These are phyloP conservation scores for Talaromyces sp. DNA, from an alignment of 2,329 filamentous ascomycete genomes.

Conservation along the genomic window DNA sequence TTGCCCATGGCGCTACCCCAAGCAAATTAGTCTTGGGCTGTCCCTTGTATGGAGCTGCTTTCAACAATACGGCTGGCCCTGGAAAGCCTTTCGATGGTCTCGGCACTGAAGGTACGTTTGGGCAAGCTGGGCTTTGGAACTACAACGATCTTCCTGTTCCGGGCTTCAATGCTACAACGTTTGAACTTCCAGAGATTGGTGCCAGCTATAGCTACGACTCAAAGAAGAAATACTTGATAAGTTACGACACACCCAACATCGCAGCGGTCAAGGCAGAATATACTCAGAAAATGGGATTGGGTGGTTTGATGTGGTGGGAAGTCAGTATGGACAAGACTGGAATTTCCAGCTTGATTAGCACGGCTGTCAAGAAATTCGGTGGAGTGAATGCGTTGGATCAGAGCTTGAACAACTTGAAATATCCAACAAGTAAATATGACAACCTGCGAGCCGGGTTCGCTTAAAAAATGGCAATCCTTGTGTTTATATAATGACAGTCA, in stretches of 20 bases:
- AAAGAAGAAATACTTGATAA: slow-evolving; percentile 57
- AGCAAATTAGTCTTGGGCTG: slow-evolving; percentile 7
- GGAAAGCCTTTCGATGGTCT: slow-evolving; percentile 5
- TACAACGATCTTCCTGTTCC: slow-evolving; percentile 75
- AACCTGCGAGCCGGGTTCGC: slow-evolving; percentile 30
- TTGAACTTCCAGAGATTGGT: slow-evolving; percentile 3
- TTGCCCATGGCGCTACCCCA: slow-evolving; percentile 1
- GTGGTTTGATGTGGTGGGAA: slow-evolving; percentile 91
- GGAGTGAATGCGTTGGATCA: slow-evolving; percentile 33
- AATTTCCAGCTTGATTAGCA: not conserved
- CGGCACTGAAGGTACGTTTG: slow-evolving; percentile 26
- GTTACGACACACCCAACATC: slow-evolving; percentile 65
- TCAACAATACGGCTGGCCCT: slow-evolving; percentile 3
- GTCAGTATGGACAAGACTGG: slow-evolving; percentile 58
- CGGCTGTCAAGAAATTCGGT: slow-evolving; percentile 15
- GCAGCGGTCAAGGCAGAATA: slow-evolving; percentile 52
- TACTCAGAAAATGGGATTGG: slow-evolving; percentile 51
- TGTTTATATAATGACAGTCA: not conserved
- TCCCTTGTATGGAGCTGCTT: slow-evolving; percentile 1
- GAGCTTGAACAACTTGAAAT: slow-evolving; percentile 41
- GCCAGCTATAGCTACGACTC: slow-evolving; percentile 64
- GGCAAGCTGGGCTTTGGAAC: slow-evolving; percentile 58
- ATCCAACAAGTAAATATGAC: slow-evolving; percentile 47
- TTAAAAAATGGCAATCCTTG: not conserved
- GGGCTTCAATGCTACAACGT: slow-evolving; percentile 43